These are phyloP conservation scores for Rhodocollybia butyracea DNA, from an alignment of 768 basidiomycete species.

Conservation along the genomic window DNA sequence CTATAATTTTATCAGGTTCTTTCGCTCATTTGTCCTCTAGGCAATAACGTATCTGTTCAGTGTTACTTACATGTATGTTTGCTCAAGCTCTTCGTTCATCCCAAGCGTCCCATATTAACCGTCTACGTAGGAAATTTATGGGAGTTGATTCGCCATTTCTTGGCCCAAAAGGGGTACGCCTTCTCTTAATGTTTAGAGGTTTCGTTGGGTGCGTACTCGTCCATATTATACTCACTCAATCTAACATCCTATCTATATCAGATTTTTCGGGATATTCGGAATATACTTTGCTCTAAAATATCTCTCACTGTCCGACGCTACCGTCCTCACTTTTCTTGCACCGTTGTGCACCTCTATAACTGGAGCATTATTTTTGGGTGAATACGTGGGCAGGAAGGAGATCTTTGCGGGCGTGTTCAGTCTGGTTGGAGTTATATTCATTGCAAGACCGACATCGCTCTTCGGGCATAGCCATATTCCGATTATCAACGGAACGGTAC, in stretches of 20 bases:
- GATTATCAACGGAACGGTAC: not conserved
- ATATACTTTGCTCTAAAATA: constrained; percentile 72
- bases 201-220: constrained; percentile 39
- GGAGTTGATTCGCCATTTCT: constrained; percentile 47
- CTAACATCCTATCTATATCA: constrained; percentile 8
- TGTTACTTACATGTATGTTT: constrained; percentile 43
- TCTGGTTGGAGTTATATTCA: constrained; percentile 73
- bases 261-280: constrained; percentile 71
- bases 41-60: constrained; percentile 50
- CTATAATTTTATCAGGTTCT: not conserved
- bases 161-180: constrained; percentile 53
- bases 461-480: constrained; percentile 44
- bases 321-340: constrained; percentile 70
- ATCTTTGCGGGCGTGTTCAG: constrained; percentile 61
- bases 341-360: constrained; percentile 64
- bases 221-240: not conserved
- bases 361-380: constrained; percentile 60
- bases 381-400: constrained; percentile 53
- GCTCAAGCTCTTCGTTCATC: not conserved
- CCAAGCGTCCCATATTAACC: too few relatives aligned
- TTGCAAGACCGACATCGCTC: constrained; percentile 73
- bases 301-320: constrained; percentile 76
- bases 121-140: constrained; percentile 27
- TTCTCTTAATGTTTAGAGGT: constrained; percentile 43
- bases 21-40: constrained; percentile 24